phyloP scores from a whole-genome alignment of 108 stramenopile genomes.

The Fragilaria crotonensis region DNA sequence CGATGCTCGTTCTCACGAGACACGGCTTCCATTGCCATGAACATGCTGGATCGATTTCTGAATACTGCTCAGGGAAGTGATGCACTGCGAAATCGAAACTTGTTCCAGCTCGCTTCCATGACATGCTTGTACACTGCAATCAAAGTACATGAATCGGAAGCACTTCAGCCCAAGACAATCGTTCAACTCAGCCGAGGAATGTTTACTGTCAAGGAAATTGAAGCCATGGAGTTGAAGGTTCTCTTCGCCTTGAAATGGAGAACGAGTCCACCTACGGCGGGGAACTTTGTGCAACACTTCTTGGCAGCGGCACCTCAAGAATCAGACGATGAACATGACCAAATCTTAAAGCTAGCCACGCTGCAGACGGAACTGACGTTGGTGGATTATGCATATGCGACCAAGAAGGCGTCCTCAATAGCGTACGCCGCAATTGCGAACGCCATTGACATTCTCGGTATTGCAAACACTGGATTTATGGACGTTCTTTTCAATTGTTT shows the following conservation, averaged over 20 bases:
- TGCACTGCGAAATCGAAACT: conserved; percentile 28
- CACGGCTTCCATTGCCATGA: conserved; percentile 48
- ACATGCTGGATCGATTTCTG: conserved; percentile 50
- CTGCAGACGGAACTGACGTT: conserved; percentile 4
- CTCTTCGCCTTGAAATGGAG: conserved; percentile 57
- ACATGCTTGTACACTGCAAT: conserved; percentile 69
- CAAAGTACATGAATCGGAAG: conserved; percentile 69
- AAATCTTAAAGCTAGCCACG: neutral
- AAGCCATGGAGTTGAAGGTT: conserved; percentile 56
- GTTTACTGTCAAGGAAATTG: conserved; percentile 62
- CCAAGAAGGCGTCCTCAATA: conserved; percentile 6
- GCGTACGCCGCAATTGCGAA: conserved; percentile 8
- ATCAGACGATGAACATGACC: neutral
- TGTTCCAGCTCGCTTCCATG: conserved; percentile 74
- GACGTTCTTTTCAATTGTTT: too few species aligned
- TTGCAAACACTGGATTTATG: too few species aligned
- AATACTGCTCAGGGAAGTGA: conserved; percentile 13
- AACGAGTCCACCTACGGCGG: conserved; percentile 53
- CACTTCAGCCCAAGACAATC: conserved; percentile 59
- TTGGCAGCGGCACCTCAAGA: conserved; percentile 14
- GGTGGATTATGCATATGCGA: neutral
- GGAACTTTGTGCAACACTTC: conserved; percentile 36
- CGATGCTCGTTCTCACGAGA: conserved; percentile 44
- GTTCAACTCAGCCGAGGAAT: conserved; percentile 61
- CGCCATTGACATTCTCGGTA: conserved; percentile 1